Evolutionary conservation across 2,329 filamentous ascomycete genomes (phyloP), one percentile per base, ranked within the genome.

Genomic region (Botrytis hyacinthi): DNA sequence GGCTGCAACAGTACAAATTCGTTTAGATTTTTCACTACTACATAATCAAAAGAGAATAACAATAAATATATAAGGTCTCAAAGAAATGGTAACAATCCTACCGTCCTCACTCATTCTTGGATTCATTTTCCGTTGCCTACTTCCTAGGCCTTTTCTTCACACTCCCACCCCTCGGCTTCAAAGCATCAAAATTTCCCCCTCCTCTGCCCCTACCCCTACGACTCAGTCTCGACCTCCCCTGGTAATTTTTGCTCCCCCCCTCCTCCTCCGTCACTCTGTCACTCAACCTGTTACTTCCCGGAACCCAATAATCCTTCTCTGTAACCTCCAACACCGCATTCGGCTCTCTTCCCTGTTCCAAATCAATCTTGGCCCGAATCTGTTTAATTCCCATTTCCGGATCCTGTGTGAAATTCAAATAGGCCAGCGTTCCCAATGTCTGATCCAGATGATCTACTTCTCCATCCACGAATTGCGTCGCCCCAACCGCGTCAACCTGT

Each of bases 351-450:
- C 72, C 72, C n/a, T 54, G 42, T 4, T 26, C 46, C n/a, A 14
- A 0, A 71, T 73, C 66, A 22, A 35, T 46, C 37, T 44, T 42
- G n/a, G 42, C 66, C n/a, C 72, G 57, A 57, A 70, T 63, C 9
- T 46, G n/a, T 35, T 42, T 51, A 6, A 63, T n/a, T 1, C 35
- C 42, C 35, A 1, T 65, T 22, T 54, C 48, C 10, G 66, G 66
- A 63, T 46, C 59, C 37, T 73, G 72, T 4, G 66, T 63, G 59
- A 73, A 73, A 32, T 71, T 71, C 37, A 73, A 37, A n/a, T 37
- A 32, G 12, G 16, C 71, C 29, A 62, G 26, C 57, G 40, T 48
- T 29, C 54, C 18, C 22, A 26, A 14, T 2, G 48, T n/a, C 18
- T 22, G 26, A 59, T 48, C 51, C 40, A 72, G 14, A 9, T 61